Conservation (phyloP, 305 asterid species). For the Fraxinus velutina region DNA sequence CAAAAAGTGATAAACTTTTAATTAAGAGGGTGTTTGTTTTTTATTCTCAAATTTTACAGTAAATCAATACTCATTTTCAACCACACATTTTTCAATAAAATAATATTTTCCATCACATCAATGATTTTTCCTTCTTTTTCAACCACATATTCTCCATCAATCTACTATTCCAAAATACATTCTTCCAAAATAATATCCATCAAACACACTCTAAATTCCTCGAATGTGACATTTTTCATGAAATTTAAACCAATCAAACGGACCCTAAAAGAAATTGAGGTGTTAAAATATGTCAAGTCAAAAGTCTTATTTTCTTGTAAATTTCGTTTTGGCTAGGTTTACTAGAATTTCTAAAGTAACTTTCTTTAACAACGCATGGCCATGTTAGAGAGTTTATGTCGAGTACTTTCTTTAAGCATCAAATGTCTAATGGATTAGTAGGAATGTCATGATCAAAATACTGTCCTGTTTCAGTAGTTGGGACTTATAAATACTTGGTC, state of each 20-base stretch:
- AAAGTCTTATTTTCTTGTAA: not conserved
- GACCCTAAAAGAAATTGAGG: not conserved
- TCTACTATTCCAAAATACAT: too few species aligned
- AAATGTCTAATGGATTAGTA: not conserved
- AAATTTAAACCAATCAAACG: not conserved
- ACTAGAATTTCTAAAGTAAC: not conserved
- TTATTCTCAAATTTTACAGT: too few species aligned
- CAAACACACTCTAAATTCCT: too few species aligned
- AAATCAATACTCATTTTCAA: too few species aligned
- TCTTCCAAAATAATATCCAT: too few species aligned
- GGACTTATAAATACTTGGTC: slow-evolving; percentile 18
- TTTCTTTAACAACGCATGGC: not conserved
- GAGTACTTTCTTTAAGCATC: not conserved
- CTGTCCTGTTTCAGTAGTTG: slow-evolving; percentile 26
- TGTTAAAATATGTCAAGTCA: not conserved
- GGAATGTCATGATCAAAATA: not conserved
- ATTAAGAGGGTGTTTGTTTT: too few species aligned
- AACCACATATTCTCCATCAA: too few species aligned
- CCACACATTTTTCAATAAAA: too few species aligned
- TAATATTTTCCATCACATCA: too few species aligned
- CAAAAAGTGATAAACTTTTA: too few species aligned
- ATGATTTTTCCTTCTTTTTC: too few species aligned
- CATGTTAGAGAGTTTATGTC: not conserved
- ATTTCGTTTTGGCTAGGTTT: not conserved
- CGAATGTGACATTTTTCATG: not conserved